These are phyloP conservation scores for Fusarium pseudonygamai DNA, from an alignment of 2,329 filamentous ascomycete species.

Conservation along the genomic window DNA sequence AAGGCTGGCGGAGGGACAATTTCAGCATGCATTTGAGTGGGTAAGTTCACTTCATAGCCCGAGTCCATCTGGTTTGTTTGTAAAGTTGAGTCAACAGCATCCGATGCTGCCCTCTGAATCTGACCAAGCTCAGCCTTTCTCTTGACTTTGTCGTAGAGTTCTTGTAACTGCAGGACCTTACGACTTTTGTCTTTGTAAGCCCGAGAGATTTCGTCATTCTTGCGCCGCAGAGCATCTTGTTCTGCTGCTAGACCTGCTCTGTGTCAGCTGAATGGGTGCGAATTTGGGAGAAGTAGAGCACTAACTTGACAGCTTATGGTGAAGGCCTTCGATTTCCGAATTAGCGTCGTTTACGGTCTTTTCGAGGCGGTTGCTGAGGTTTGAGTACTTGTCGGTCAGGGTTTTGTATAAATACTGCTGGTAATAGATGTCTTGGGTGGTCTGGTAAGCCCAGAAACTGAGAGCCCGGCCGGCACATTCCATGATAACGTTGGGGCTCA, in stretches of 20 bases:
- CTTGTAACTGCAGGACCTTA: constrained; percentile 74
- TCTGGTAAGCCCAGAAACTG: constrained; percentile 88
- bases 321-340: constrained; percentile 72
- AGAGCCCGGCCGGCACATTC: constrained; percentile 84
- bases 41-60: constrained; percentile 5
- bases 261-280: constrained; percentile 9
- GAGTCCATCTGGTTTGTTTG: constrained; percentile 24
- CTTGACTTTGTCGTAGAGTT: constrained; percentile 70
- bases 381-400: constrained; percentile 75
- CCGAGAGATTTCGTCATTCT: constrained; percentile 76
- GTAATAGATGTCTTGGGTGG: constrained; percentile 82
- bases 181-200: constrained; percentile 76
- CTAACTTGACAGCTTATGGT: constrained; percentile 71
- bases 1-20: constrained; percentile 7
- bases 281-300: neutral
- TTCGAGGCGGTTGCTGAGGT: constrained; percentile 73
- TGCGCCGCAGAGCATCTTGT: constrained; percentile 70
- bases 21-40: neutral
- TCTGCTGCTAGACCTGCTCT: constrained; percentile 64
- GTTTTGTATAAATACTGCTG: constrained; percentile 79
- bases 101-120: constrained; percentile 63
- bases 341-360: constrained; percentile 80
- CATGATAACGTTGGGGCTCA: constrained; percentile 84
- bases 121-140: constrained; percentile 63
- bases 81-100: constrained; percentile 49